Evolutionary conservation across 2,329 filamentous ascomycete species (phyloP).

Genomic region (Pseudogymnoascus sp.): DNA sequence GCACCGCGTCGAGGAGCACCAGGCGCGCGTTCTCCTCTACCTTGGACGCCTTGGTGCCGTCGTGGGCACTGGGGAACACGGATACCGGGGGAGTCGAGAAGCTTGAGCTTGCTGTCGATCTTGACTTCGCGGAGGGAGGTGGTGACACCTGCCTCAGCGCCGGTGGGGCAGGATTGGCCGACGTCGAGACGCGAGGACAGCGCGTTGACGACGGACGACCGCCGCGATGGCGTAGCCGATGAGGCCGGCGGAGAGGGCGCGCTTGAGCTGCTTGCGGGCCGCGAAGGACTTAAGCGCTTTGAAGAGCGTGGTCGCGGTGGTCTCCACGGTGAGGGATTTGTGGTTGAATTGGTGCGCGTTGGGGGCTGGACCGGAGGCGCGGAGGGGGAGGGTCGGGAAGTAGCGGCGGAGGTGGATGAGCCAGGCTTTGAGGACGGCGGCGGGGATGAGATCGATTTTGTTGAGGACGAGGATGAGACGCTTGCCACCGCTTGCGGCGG

Average conservation of each 20-base stretch:
- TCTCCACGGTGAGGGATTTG: constrained; percentile 79
- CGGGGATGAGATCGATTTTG: constrained; percentile 89
- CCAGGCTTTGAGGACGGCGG: constrained; percentile 77
- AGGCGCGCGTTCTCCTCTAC: constrained; percentile 75
- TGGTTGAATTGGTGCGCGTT: constrained; percentile 92
- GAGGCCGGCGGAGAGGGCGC: constrained; percentile 82
- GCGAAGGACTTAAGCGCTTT: constrained; percentile 86
- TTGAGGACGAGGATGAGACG: constrained; percentile 86
- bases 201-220: constrained; percentile 92
- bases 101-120: constrained; percentile 86
- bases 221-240: constrained; percentile 95
- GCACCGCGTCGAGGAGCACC: constrained; percentile 82
- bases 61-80: constrained; percentile 71
- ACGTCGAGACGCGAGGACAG: constrained; percentile 71
- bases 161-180: constrained; percentile 71
- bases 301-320: constrained; percentile 78
- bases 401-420: constrained; percentile 76
- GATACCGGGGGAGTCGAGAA: constrained; percentile 90
- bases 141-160: constrained; percentile 87
- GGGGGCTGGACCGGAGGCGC: constrained; percentile 72
- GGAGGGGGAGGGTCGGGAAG: constrained; percentile 85
- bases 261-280: constrained; percentile 75
- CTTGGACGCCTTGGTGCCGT: constrained; percentile 47
- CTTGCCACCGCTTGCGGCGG: constrained; percentile 76
- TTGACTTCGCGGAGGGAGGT: constrained; percentile 85